Evolutionary conservation across 1,139 yeast species (phyloP), one percentile per base, ranked within the genome.

Genomic region (Zygoascus sp.): DNA sequence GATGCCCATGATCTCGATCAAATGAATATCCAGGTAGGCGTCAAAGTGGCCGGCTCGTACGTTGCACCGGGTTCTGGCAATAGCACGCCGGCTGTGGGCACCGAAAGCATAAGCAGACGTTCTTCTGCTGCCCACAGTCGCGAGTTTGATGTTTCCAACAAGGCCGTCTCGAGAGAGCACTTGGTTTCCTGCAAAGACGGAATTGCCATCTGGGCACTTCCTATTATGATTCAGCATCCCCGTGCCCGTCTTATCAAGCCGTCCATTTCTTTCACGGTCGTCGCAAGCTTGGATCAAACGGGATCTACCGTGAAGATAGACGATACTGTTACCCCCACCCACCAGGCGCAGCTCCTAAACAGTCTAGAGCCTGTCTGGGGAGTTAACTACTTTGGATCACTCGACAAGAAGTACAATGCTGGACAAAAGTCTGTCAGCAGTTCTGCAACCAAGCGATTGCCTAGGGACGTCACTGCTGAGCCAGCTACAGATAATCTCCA

Each of bases 221-320:
- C 48, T 8, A 48, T 59, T 2, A 58, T 58, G 8, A 51, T 61
- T 6, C 57, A 55, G 15, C 64, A 61, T 42, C 64, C 64, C 1
- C 48, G 64, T 17, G 55, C 58, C 19, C 48, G 65, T 21, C 53
- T 61, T 23, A 45, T 49, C 11, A 51, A 49, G 23, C 63, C 65
- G 5, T 46, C 48, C 11, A 49, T 56, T 5, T 48, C 50, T 7
- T 41, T 57, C n/a, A 55, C 55, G 20, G 55, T 55, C 11, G 51
- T 50, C 11, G 53, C 49, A 7, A 50, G 49, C 21, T 20, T 54
- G 11, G 47, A 35, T 13, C 25, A 20, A n/a, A 9, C n/a, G n/a
- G 22, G 20, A 17, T 21, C 32, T 11, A 27, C 32, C 13, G 25
- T 40, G 23, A 11, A 17, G 22, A 11, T 17, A 17, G 38, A 32